Evolutionary conservation across 169 alveolate species (phyloP).

Genomic region (Plasmodium cynomolgi): DNA sequence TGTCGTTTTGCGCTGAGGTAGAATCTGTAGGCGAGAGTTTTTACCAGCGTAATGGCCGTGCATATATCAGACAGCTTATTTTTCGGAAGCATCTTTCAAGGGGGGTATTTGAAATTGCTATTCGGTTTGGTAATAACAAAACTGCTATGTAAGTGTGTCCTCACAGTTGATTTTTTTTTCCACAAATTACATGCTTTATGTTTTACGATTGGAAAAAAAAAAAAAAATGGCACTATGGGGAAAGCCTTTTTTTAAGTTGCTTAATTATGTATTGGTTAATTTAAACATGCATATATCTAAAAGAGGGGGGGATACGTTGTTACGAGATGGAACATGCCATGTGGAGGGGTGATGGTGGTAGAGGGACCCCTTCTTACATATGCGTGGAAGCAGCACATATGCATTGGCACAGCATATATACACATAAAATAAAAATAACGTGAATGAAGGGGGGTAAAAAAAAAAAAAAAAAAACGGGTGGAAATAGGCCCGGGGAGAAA

Average conservation of each 20-base stretch:
- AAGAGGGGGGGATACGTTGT: not conserved
- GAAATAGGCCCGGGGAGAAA: not conserved
- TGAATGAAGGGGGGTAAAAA: not conserved
- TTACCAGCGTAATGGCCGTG: conserved; percentile 61
- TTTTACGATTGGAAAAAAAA: not conserved
- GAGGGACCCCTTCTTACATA: not conserved
- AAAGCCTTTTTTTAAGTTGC: not conserved
- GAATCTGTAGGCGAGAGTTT: not conserved
- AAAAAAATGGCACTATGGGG: not conserved
- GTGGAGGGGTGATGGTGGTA: not conserved
- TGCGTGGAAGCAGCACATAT: not conserved
- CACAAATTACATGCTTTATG: not conserved
- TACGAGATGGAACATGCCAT: not conserved
- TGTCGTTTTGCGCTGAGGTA: not conserved
- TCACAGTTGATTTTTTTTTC: not conserved
- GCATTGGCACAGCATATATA: not conserved
- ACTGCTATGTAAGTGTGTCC: not conserved
- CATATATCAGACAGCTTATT: conserved; percentile 60
- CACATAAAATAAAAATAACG: not conserved
- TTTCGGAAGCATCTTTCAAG: conserved; percentile 48
- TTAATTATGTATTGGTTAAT: not conserved
- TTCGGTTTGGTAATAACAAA: conserved; percentile 1
- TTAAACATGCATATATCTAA: not conserved
- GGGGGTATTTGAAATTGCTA: not conserved
- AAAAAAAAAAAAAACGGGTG: not conserved